phyloP scores from a whole-genome alignment of 345 rosid genomes.

The Hibiscus trionum region DNA sequence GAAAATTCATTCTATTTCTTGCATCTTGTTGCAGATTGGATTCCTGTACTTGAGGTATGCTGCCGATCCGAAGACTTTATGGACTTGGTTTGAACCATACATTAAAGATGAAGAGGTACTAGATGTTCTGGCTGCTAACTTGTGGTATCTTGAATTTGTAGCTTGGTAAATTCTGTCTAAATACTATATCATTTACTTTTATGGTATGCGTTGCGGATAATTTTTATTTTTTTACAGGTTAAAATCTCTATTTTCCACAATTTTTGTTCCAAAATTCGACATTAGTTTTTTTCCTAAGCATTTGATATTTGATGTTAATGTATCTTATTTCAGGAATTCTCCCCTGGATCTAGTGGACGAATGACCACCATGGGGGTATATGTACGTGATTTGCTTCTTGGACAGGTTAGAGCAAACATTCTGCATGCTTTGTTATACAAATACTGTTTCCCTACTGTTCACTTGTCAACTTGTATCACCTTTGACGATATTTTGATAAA shows the following conservation, averaged over 20 bases:
- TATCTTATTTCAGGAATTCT: slow-evolving; percentile 58
- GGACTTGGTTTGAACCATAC: slow-evolving; percentile 94
- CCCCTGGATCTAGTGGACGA: slow-evolving; percentile 79
- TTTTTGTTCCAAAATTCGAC: neutral
- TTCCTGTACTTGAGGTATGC: slow-evolving; percentile 92
- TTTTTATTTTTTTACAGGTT: neutral
- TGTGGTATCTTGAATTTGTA: neutral
- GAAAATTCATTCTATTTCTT: neutral
- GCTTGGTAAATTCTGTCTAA: neutral
- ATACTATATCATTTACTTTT: neutral
- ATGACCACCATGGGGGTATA: slow-evolving; percentile 89
- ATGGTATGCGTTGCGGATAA: neutral
- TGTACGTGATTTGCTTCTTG: slow-evolving; percentile 91
- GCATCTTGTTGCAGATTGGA: slow-evolving; percentile 58
- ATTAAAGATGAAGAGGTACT: slow-evolving; percentile 84
- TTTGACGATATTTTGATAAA: neutral
- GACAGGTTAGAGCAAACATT: slow-evolving; percentile 52
- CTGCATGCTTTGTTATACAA: neutral
- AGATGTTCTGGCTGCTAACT: neutral
- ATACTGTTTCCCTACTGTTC: neutral
- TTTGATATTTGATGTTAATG: neutral
- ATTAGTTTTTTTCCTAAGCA: neutral
- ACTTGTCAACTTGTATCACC: neutral
- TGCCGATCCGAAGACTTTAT: slow-evolving; percentile 84
- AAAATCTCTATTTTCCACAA: neutral